These are phyloP conservation scores for Osmanthus fragrans DNA, from an alignment of 257 asterid genomes.

Conservation along the genomic window DNA sequence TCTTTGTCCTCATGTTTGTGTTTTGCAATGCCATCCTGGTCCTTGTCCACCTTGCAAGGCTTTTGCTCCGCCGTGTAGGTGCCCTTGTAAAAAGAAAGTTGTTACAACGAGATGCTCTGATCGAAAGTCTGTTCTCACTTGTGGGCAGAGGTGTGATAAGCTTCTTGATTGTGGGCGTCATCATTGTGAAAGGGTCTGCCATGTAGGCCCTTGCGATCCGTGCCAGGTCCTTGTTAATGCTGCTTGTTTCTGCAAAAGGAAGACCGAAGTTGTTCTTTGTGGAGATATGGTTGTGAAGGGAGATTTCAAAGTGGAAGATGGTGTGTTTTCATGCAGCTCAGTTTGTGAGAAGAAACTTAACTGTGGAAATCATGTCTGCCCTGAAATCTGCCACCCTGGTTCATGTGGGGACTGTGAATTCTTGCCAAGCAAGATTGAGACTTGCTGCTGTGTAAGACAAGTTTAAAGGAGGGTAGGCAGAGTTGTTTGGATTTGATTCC, in stretches of 20 bases:
- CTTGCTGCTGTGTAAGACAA: slow-evolving; percentile 89
- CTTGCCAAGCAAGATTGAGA: slow-evolving; percentile 59
- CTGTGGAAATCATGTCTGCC: slow-evolving; percentile 80
- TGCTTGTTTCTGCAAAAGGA: slow-evolving; percentile 86
- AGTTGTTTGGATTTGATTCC: slow-evolving; percentile 90
- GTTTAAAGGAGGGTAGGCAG: slow-evolving; percentile 54
- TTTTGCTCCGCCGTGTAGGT: slow-evolving; percentile 81
- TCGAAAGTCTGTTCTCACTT: slow-evolving; percentile 76
- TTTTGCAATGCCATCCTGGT: slow-evolving; percentile 97
- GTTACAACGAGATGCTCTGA: slow-evolving; percentile 92
- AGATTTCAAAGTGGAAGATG: slow-evolving; percentile 58
- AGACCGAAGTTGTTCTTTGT: slow-evolving; percentile 66
- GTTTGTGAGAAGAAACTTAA: slow-evolving; percentile 62
- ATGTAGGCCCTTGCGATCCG: slow-evolving; percentile 85
- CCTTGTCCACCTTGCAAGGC: slow-evolving; percentile 99
- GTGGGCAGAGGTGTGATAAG: slow-evolving; percentile 85
- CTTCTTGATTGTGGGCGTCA: slow-evolving; percentile 88
- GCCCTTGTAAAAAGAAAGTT: slow-evolving; percentile 93
- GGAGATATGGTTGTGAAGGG: slow-evolving; percentile 86
- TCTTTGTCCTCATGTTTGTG: slow-evolving; percentile 90
- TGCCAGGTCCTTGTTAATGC: slow-evolving; percentile 77
- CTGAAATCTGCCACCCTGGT: slow-evolving; percentile 86
- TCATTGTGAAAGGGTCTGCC: slow-evolving; percentile 68
- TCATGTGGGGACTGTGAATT: slow-evolving; percentile 85
- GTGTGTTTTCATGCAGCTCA: slow-evolving; percentile 78